Percentiles rank a stretch among this genome's conserved stretches.
phyloP scores from a whole-genome alignment of 2,329 filamentous ascomycete genomes.

The Rutstroemia sydowiana region DNA sequence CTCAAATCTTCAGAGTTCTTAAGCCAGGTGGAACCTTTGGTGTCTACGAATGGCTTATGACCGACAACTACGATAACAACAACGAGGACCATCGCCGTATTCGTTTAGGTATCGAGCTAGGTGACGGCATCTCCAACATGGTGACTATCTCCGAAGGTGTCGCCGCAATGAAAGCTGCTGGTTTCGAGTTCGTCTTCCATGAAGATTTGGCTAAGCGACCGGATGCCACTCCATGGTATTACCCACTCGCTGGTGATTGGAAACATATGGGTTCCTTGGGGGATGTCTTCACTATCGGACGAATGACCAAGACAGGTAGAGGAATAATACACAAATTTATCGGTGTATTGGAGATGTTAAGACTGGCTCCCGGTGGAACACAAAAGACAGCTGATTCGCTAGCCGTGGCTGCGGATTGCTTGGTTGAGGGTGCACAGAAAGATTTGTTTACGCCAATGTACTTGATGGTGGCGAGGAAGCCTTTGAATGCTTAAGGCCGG shows the following conservation, averaged over 20 bases:
- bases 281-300: conserved; percentile 75
- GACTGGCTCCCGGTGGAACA: conserved; percentile 72
- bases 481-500: conserved; percentile 30
- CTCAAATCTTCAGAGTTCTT: conserved; percentile 86
- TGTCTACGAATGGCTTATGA: conserved; percentile 99
- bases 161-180: conserved; percentile 75
- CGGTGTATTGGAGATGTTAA: conserved; percentile 65
- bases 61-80: conserved; percentile 83
- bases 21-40: conserved; percentile 95
- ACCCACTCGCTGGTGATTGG: conserved; percentile 78
- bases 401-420: conserved; percentile 70
- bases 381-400: conserved; percentile 93
- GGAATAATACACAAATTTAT: conserved; percentile 68
- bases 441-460: conserved; percentile 98
- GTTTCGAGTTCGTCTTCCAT: conserved; percentile 74
- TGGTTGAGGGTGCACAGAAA: conserved; percentile 78
- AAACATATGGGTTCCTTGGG: conserved; percentile 72
- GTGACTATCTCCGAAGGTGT: conserved; percentile 76
- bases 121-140: conserved; percentile 97
- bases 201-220: conserved; percentile 78
- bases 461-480: conserved; percentile 89
- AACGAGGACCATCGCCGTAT: conserved; percentile 83
- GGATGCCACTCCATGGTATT: conserved; percentile 85
- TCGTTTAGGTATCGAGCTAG: conserved; percentile 88
- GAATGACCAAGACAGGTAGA: conserved; percentile 84